A percentile compares a stretch with the other conserved stretches of the same genome.
phyloP scores from a whole-genome alignment of 2,329 filamentous ascomycete species.

The Sphaceloma murrayae region DNA sequence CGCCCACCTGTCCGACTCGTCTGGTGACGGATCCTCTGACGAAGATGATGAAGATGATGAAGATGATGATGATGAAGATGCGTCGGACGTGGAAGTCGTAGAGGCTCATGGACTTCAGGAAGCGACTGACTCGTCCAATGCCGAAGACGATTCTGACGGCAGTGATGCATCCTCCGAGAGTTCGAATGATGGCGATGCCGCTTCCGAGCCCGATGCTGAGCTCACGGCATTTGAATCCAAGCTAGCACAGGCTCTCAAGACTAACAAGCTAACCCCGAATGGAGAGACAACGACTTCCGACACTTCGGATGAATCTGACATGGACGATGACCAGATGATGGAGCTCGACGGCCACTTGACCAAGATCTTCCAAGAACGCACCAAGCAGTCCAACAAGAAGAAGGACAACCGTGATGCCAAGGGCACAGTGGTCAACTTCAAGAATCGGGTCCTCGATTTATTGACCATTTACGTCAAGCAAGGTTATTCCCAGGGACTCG shows the following conservation, averaged over 20 bases:
- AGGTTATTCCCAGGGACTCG: constrained; percentile 58
- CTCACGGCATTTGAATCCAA: constrained; percentile 60
- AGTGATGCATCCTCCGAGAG: constrained; percentile 28
- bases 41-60: constrained; percentile 31
- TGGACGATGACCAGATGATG: constrained; percentile 96
- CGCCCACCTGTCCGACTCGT: constrained; percentile 23
- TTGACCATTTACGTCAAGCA: constrained; percentile 76
- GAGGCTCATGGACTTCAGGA: no score
- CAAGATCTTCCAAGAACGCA: constrained; percentile 73
- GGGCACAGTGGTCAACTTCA: constrained; percentile 86
- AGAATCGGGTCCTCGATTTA: constrained; percentile 83
- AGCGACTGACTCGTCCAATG: no score
- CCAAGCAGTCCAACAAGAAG: constrained; percentile 56
- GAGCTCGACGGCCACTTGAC: constrained; percentile 72
- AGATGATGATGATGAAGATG: constrained; percentile 22
- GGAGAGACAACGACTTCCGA: constrained; percentile 51
- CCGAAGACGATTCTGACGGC: constrained; percentile 20
- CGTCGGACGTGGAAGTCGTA: no score
- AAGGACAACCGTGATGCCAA: constrained; percentile 81
- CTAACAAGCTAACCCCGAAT: constrained; percentile 41
- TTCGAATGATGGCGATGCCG: constrained; percentile 24
- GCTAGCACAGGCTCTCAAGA: constrained; percentile 68
- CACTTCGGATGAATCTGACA: constrained; percentile 57
- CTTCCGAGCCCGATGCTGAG: constrained; percentile 39
- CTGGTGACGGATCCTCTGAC: constrained; percentile 32